These are phyloP conservation scores for Coniochaeta ligniaria DNA, from an alignment of 2,329 filamentous ascomycete genomes.

Conservation along the genomic window DNA sequence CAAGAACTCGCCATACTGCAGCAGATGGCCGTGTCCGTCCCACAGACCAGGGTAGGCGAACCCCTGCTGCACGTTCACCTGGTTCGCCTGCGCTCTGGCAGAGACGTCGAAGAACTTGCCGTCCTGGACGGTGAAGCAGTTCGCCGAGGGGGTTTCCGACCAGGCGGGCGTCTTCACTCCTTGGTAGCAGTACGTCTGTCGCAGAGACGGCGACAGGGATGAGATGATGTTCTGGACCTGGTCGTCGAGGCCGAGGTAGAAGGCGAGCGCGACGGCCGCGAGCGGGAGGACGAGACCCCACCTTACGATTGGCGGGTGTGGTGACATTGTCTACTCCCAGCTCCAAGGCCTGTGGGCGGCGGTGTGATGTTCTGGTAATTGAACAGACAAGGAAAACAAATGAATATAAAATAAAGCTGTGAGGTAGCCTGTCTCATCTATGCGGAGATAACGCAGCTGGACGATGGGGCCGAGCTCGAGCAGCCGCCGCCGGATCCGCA, in stretches of 20 bases:
- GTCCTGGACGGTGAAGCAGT: slow-evolving; percentile 8
- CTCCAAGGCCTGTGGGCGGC: no score
- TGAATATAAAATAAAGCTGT: no score
- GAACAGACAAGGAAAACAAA: no score
- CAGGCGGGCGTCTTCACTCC: slow-evolving; percentile 28
- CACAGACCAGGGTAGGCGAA: slow-evolving; percentile 61
- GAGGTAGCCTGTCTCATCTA: no score
- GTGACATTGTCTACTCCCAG: no score
- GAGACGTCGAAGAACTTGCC: slow-evolving; percentile 1
- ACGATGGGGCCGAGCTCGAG: no score
- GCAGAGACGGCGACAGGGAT: neutral
- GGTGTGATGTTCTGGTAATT: no score
- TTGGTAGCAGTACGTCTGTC: slow-evolving; percentile 30
- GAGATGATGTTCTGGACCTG: neutral
- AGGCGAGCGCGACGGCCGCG: neutral
- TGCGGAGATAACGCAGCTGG: no score
- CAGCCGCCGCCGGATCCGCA: no score
- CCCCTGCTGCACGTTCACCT: slow-evolving; percentile 26
- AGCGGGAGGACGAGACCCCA: neutral
- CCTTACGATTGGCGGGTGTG: neutral
- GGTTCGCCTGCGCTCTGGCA: neutral
- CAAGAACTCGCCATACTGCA: slow-evolving; percentile 59
- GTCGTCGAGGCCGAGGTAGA: neutral
- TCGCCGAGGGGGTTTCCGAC: neutral
- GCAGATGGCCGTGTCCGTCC: slow-evolving; percentile 63